phyloP scores from a whole-genome alignment of 2,329 filamentous ascomycete genomes.

The Aspergillus udagawae region DNA sequence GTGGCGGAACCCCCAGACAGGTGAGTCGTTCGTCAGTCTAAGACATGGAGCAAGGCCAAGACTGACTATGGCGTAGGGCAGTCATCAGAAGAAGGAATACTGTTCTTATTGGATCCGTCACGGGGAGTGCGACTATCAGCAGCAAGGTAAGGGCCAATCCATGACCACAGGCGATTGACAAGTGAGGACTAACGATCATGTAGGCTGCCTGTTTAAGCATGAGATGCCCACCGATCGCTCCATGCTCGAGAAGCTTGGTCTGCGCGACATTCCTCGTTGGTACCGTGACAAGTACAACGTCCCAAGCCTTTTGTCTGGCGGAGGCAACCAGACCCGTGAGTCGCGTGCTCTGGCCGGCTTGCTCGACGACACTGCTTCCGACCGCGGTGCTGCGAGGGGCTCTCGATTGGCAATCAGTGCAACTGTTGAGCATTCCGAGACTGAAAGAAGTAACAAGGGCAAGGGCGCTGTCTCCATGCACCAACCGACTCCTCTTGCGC shows the following conservation, averaged over 20 bases:
- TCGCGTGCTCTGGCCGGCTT: constrained; percentile 13
- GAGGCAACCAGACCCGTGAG: constrained; percentile 15
- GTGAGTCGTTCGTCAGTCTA: constrained; percentile 12
- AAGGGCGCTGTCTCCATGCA: constrained; percentile 1
- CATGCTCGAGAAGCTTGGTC: constrained; percentile 66
- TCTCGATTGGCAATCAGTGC: constrained; percentile 14
- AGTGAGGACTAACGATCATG: background rate
- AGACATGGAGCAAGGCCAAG: background rate
- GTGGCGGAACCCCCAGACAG: constrained; percentile 13
- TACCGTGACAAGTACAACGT: constrained; percentile 47
- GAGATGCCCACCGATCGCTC: constrained; percentile 72
- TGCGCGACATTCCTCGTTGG: constrained; percentile 56
- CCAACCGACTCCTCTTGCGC: background rate
- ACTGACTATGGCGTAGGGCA: constrained; percentile 9
- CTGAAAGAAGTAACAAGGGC: constrained; percentile 11
- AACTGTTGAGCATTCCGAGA: constrained; percentile 6
- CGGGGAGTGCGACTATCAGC: constrained; percentile 77
- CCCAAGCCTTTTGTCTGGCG: constrained; percentile 23
- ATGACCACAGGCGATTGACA: background rate
- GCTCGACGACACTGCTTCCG: constrained; percentile 15
- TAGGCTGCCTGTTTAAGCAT: constrained; percentile 79
- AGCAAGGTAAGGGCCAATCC: constrained; percentile 53
- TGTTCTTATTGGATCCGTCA: constrained; percentile 89
- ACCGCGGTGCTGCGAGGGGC: constrained; percentile 7
- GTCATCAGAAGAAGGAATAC: constrained; percentile 61